Evolutionary conservation across 1,284 basidiomycete species (phyloP), one percentile per base, ranked within the genome.

Genomic region (Tilletia horrida): DNA sequence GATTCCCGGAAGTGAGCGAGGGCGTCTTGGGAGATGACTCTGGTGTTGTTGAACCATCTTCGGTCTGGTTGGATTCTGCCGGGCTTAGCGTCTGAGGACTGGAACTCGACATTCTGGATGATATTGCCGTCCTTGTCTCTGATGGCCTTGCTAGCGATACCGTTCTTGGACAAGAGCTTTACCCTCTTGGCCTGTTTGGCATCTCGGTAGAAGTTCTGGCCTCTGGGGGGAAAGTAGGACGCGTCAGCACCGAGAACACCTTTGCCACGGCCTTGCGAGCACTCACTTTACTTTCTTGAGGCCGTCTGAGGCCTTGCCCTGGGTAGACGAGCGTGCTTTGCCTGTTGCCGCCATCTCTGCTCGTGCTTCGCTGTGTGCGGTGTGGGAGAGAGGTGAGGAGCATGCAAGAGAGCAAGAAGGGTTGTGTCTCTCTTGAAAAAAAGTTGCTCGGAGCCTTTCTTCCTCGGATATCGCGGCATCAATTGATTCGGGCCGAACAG

Each of bases 41-140:
- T 87, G 13, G 96, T 98, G 84, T 98, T 98, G 61, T 94, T 69
- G 69, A 81, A 81, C 80, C 80, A 81, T 31, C 79, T 74, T 63
- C 78, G 72, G 69, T 81, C 79, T 3, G 79, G 80, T 70, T 80
- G 79, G 16, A 81, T 79, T 47, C 80, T 76, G 23, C 80, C 80
- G 3, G 80, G 80, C 69, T 73, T 78, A 29, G 79, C 80, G 52
- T 80, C 80, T 59, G 72, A 75, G 69, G 73, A 75, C 66, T 81
- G 80, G 67, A 81, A 81, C 65, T 79, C 77, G 40, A 71, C 71
- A 8, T 76, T 74, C 69, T 80, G 70, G 61, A 80, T 75, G 69
- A 81, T 67, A 27, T 81, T 79, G 55, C 80, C 80, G 29, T 71
- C 66, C 64, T 72, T 72, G 71, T 81, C 79, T n/a, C 80, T 75